Conservation (phyloP, 116 monocot species). For the Phalaenopsis hybrid region DNA sequence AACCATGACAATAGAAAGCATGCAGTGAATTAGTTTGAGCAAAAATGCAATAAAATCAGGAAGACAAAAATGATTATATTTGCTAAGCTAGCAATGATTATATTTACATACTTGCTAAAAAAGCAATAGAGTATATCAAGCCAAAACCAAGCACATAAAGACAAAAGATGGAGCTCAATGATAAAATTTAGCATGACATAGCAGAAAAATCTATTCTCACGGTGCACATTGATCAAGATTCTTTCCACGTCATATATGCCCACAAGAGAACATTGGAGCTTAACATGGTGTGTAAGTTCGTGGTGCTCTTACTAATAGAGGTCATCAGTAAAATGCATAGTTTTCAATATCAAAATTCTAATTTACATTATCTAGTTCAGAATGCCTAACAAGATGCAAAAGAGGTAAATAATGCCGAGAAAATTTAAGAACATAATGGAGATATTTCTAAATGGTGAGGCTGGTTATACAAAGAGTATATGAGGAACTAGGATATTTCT, state of each 20-base stretch:
- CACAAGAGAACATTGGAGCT: too few species aligned
- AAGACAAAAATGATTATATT: not conserved
- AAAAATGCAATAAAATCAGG: not conserved
- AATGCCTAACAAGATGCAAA: conserved; percentile 1
- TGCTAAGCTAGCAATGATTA: not conserved
- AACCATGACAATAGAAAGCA: not conserved
- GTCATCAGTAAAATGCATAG: too few species aligned
- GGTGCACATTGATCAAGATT: not conserved
- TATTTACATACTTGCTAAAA: not conserved
- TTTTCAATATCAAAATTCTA: too few species aligned
- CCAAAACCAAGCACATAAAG: not conserved
- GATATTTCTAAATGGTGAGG: not conserved
- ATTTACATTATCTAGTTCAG: not conserved
- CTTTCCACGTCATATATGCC: not conserved
- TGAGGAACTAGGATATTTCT: not conserved
- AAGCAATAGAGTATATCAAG: not conserved
- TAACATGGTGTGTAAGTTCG: too few species aligned
- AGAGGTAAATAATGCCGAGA: not conserved
- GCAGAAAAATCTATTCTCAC: not conserved
- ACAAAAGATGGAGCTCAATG: not conserved
- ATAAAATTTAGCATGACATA: not conserved
- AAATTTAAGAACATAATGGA: not conserved
- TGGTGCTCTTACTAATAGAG: too few species aligned
- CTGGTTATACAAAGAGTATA: not conserved
- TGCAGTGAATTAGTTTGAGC: not conserved